phyloP scores from a whole-genome alignment of 805 yeast species.

The Cyberlindnera samutprakarnensis region DNA sequence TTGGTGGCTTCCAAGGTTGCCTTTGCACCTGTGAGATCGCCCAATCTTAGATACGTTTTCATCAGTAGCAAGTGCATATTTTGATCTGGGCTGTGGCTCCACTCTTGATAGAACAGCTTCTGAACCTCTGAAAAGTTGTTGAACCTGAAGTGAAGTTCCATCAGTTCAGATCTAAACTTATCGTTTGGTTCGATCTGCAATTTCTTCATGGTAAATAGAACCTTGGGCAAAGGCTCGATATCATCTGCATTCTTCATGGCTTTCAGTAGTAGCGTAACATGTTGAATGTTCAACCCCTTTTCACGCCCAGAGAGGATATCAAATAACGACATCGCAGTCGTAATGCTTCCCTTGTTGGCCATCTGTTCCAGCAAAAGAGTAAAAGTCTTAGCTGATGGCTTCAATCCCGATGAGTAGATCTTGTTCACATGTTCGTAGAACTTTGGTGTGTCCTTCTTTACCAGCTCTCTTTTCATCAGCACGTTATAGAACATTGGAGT shows the following conservation, averaged over 20 bases:
- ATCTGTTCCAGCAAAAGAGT: constrained; percentile 12
- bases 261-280: constrained; percentile 7
- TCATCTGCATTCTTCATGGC: constrained; percentile 11
- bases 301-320: constrained; percentile 9
- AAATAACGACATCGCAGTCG: constrained; percentile 11
- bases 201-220: constrained; percentile 10
- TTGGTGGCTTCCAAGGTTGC: constrained; percentile 7
- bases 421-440: constrained; percentile 4
- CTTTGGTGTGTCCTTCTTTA: neutral
- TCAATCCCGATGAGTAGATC: constrained; percentile 3
- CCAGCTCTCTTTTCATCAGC: constrained; percentile 7
- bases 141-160: constrained; percentile 8
- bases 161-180: constrained; percentile 9
- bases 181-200: constrained; percentile 8
- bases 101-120: neutral
- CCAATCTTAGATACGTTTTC: constrained; percentile 11
- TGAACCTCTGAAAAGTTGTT: constrained; percentile 10
- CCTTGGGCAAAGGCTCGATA: constrained; percentile 4
- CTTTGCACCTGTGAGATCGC: constrained; percentile 7
- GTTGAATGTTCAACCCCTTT: constrained; percentile 1
- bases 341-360: constrained; percentile 15
- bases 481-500: constrained; percentile 4
- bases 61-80: constrained; percentile 8
- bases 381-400: constrained; percentile 12
- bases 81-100: constrained; percentile 2